These are phyloP conservation scores for Lecanosticta acicola DNA, from an alignment of 2,329 filamentous ascomycete genomes.

Conservation along the genomic window DNA sequence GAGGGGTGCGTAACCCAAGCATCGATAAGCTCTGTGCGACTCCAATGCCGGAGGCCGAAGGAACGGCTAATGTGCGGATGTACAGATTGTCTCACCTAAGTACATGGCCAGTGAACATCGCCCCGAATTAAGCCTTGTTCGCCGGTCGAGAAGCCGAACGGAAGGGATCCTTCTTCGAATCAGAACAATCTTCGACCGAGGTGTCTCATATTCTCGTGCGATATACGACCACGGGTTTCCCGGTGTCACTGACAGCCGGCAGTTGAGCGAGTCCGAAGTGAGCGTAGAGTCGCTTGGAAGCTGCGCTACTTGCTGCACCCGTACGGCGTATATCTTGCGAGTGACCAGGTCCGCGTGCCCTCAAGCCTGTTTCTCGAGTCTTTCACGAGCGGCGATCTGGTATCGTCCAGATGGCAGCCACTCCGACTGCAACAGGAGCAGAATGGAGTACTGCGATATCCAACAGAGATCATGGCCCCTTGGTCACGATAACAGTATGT, in stretches of 20 bases:
- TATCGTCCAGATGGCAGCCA: slow-evolving; percentile 8
- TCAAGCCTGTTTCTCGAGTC: too few relatives aligned
- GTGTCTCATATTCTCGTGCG: too few relatives aligned
- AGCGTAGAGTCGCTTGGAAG: too few relatives aligned
- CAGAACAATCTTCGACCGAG: neutral
- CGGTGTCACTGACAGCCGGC: too few relatives aligned
- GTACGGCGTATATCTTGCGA: neutral
- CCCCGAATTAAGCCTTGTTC: too few relatives aligned
- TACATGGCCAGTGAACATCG: too few relatives aligned
- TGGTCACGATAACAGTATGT: slow-evolving; percentile 10
- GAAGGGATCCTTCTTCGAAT: neutral
- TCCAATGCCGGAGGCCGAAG: slow-evolving; percentile 1
- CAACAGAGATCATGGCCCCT: slow-evolving; percentile 8
- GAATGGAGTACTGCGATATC: slow-evolving; percentile 12
- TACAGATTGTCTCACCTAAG: neutral
- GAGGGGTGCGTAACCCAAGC: too few relatives aligned
- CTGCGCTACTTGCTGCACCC: too few relatives aligned
- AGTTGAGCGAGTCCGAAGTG: too few relatives aligned
- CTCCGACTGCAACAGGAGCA: neutral
- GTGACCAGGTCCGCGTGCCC: neutral
- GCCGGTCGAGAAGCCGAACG: neutral
- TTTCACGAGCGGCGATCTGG: too few relatives aligned
- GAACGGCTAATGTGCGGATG: neutral
- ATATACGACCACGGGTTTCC: too few relatives aligned
- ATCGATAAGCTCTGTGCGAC: neutral